Evolutionary conservation across 352 stramenopile genomes (phyloP), one percentile per base, ranked within the genome.

Genomic region (Phytophthora meadii): DNA sequence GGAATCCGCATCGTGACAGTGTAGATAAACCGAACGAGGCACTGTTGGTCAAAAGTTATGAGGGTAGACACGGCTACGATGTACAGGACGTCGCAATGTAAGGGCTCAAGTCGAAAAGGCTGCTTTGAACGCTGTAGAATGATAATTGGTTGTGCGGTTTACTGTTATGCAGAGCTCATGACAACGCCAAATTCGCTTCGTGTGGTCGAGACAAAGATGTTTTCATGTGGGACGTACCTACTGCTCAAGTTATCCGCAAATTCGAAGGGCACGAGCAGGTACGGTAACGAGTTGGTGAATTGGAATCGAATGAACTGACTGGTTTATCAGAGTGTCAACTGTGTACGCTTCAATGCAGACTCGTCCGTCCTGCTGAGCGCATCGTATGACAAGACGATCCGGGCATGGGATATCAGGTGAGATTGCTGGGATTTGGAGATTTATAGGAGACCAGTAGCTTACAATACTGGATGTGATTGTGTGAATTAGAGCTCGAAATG

Each of bases 31-130:
- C 71, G 9, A 78, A 78, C 14, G 72, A 95, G 41, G 89, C 79
- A 7, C 47, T 97, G 28, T 65, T 97, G 25, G 57, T 97, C 39
- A 96, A 97, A 54, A 90, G 82, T 15, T 97, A 97, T 56, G 72
- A 90, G 41, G 89, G 89, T 1, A 68, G 85, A 42, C 90, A 97
- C 47, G 90, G 89, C 52, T 97, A 97, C 48, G 89, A 97, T 32
- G 84, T 97, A 19, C 87, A 90, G 56, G 90, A 97, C 41, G 86
- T 97, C n/a, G 84, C 87, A 17, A 94, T 97, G 81, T 93, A 80
- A 54, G 84, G 32, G 17, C 11, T 17, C 34, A 15, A 55, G n/a
- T 19, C 37, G 17, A 12, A 54, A 24, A 19, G 36, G n/a, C 25
- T 41, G 17, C 27, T 42, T 46, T 37, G 22, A 30, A 27, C 25